Conservation (phyloP, 345 rosid species). For the Schrenkiella parvula region DNA sequence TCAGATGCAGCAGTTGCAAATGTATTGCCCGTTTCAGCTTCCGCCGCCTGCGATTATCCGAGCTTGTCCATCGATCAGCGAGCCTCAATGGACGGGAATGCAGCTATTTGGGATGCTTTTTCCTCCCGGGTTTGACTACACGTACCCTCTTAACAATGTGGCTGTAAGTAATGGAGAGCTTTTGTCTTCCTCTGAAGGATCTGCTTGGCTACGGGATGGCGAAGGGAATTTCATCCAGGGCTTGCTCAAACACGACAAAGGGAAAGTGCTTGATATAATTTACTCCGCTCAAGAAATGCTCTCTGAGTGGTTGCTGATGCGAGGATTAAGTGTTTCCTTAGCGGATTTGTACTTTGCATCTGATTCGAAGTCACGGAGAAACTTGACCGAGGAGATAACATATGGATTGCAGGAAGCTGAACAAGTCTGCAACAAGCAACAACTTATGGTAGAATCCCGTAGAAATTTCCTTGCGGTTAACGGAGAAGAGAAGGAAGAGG, state of each 20-base stretch:
- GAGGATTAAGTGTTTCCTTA: constrained; percentile 83
- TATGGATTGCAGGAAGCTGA: constrained; percentile 70
- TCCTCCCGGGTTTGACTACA: constrained; percentile 60
- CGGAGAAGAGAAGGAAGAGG: constrained; percentile 36
- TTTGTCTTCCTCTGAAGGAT: constrained; percentile 55
- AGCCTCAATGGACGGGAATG: constrained; percentile 75
- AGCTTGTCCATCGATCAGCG: constrained; percentile 37
- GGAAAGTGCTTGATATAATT: constrained; percentile 57
- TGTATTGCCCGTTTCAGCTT: constrained; percentile 53
- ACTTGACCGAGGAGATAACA: constrained; percentile 61
- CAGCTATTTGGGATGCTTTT: constrained; percentile 78
- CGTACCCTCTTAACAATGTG: constrained; percentile 41
- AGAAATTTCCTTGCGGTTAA: constrained; percentile 53
- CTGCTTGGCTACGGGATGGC: constrained; percentile 68
- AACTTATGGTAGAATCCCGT: constrained; percentile 65
- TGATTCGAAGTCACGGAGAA: constrained; percentile 43
- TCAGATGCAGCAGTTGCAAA: constrained; percentile 77
- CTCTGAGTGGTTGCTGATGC: constrained; percentile 74
- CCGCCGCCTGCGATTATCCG: constrained; percentile 45
- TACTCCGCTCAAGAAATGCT: constrained; percentile 72
- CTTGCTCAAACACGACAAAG: constrained; percentile 44
- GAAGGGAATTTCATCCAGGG: constrained; percentile 70
- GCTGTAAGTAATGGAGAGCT: constrained; percentile 58
- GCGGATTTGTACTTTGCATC: constrained; percentile 64
- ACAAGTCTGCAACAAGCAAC: constrained; percentile 54